Evolutionary conservation across 371 early-diverging fungal genomes (phyloP).

Genomic region (Sporodiniella umbellata): DNA sequence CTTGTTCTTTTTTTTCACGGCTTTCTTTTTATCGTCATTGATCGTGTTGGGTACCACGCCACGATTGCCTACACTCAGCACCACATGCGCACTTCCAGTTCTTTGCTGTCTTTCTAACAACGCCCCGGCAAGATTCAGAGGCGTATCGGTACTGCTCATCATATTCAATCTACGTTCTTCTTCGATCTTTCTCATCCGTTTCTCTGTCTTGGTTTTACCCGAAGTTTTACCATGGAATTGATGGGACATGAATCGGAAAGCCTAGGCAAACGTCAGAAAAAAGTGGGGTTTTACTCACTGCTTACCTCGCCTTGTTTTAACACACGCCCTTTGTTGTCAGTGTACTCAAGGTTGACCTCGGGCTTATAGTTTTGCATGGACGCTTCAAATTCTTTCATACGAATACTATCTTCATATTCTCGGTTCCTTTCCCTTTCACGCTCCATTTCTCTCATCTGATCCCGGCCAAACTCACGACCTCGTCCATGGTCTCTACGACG

Average conservation of each 20-base stretch:
- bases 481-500: slow-evolving; percentile 29
- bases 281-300: no score
- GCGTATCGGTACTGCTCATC: slow-evolving; percentile 78
- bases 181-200: slow-evolving; percentile 76
- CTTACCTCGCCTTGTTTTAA: slow-evolving; percentile 80
- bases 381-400: slow-evolving; percentile 72
- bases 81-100: slow-evolving; percentile 77
- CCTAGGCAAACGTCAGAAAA: slow-evolving; percentile 34
- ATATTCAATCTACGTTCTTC: slow-evolving; percentile 75
- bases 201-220: slow-evolving; percentile 94
- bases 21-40: slow-evolving; percentile 1
- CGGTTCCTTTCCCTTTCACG: slow-evolving; percentile 50
- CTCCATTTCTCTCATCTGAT: slow-evolving; percentile 34
- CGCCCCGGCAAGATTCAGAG: slow-evolving; percentile 74
- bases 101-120: slow-evolving; percentile 72
- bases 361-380: slow-evolving; percentile 91
- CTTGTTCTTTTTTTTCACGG: not conserved
- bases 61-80: slow-evolving; percentile 79
- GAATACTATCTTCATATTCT: slow-evolving; percentile 61
- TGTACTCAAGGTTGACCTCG: slow-evolving; percentile 85
- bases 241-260: slow-evolving; percentile 88
- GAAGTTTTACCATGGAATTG: slow-evolving; percentile 94
- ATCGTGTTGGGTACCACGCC: slow-evolving; percentile 40
- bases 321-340: slow-evolving; percentile 81
- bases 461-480: slow-evolving; percentile 26